These are phyloP conservation scores for Komagataella phaffii DNA, from an alignment of 805 yeast species.

Conservation along the genomic window DNA sequence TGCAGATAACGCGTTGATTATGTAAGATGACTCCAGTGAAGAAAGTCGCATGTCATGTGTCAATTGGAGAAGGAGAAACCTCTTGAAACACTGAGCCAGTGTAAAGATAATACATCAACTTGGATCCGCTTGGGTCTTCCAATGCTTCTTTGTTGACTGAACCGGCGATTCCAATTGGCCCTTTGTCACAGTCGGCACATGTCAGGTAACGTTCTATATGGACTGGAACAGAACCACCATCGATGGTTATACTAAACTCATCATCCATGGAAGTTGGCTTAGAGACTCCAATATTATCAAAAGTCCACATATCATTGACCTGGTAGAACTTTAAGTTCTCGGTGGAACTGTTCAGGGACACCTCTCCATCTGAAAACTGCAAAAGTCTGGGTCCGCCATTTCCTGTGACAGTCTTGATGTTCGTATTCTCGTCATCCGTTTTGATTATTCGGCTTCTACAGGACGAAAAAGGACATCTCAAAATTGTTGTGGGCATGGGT, in stretches of 20 bases:
- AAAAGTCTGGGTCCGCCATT: background rate
- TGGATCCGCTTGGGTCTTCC: conserved; percentile 4
- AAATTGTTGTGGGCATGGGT: background rate
- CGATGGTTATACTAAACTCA: conserved; percentile 2
- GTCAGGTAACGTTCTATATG: conserved; percentile 38
- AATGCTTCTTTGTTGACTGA: conserved; percentile 11
- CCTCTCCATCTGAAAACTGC: background rate
- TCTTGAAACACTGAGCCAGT: background rate
- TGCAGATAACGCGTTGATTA: background rate
- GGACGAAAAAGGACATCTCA: background rate
- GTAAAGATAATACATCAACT: background rate
- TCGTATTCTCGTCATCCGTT: background rate
- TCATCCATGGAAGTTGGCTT: conserved; percentile 13
- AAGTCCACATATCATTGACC: conserved; percentile 59
- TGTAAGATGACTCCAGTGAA: background rate
- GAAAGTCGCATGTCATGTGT: background rate
- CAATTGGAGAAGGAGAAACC: background rate
- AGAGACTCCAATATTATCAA: conserved; percentile 70
- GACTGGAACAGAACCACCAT: conserved; percentile 7
- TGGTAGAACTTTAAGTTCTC: conserved; percentile 20
- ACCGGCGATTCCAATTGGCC: conserved; percentile 64
- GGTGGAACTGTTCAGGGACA: background rate
- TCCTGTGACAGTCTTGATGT: background rate
- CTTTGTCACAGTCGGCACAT: conserved; percentile 69
- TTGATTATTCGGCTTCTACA: background rate